These are phyloP conservation scores for Apophysomyces sp. DNA, from an alignment of 371 early-diverging fungal genomes.

Conservation along the genomic window DNA sequence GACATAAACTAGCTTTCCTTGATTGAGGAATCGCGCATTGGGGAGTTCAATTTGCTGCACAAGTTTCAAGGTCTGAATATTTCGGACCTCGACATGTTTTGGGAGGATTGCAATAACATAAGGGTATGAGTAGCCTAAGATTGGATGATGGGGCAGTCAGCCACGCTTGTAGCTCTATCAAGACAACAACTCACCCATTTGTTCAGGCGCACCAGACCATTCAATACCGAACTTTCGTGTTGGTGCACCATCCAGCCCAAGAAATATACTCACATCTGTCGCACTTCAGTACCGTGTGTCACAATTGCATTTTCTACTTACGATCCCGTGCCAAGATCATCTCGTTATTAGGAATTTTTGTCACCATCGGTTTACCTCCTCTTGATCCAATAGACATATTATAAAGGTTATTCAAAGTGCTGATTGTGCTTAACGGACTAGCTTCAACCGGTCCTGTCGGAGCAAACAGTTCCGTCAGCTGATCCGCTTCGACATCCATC, in stretches of 20 bases:
- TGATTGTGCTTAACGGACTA: conserved; percentile 49
- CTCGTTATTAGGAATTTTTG: conserved; percentile 68
- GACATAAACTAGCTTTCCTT: conserved; percentile 77
- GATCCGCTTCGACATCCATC: conserved; percentile 63
- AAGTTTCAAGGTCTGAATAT: conserved; percentile 76
- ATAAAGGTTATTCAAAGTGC: conserved; percentile 42
- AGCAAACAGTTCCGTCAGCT: conserved; percentile 52
- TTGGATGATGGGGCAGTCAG: neutral
- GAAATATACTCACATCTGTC: conserved; percentile 68
- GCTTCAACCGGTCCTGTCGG: conserved; percentile 35
- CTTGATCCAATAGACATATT: conserved; percentile 60
- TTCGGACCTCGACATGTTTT: conserved; percentile 81
- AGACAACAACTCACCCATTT: conserved; percentile 46
- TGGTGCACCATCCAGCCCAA: conserved; percentile 67
- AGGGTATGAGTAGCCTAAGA: conserved; percentile 65
- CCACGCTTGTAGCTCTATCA: neutral
- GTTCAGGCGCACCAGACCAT: conserved; percentile 75
- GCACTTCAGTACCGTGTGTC: neutral
- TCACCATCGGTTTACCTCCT: conserved; percentile 68
- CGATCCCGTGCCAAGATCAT: conserved; percentile 76
- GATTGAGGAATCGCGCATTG: conserved; percentile 58
- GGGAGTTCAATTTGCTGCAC: conserved; percentile 78
- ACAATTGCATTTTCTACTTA: conserved; percentile 27
- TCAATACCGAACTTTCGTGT: conserved; percentile 70
- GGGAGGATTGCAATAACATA: conserved; percentile 74